Evolutionary conservation across 129 eudicot genomes (phyloP).

Genomic region (Oenanthe sinensis): DNA sequence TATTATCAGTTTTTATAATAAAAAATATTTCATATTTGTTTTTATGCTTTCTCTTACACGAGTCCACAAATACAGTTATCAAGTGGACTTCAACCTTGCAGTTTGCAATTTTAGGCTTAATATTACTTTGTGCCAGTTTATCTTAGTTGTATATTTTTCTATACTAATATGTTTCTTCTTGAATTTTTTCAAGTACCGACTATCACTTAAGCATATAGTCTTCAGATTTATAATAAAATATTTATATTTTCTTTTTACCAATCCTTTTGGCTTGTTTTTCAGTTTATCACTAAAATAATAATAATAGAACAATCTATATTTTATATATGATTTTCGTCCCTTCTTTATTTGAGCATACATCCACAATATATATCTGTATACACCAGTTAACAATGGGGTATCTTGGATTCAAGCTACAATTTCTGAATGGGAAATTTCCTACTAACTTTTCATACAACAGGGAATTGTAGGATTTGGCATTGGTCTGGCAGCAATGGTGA

Average conservation of each 20-base stretch:
- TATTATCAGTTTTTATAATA: background rate
- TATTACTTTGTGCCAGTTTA: background rate
- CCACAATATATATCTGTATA: background rate
- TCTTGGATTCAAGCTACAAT: background rate
- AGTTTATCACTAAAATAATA: background rate
- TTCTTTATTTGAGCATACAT: background rate
- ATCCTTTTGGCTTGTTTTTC: background rate
- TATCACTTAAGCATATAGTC: background rate
- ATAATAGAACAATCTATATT: background rate
- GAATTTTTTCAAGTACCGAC: background rate
- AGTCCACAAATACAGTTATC: background rate
- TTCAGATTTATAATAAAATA: background rate
- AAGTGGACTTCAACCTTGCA: background rate
- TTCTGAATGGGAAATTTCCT: background rate
- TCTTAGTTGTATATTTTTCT: background rate
- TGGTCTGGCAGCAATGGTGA: conserved; percentile 97
- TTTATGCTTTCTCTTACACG: background rate
- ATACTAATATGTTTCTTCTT: background rate
- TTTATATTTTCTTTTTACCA: background rate
- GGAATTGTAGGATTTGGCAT: conserved; percentile 98
- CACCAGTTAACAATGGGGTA: background rate
- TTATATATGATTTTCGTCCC: background rate
- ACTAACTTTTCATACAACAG: conserved; percentile 37
- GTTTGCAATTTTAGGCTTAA: background rate
- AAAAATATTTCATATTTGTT: background rate